These are phyloP conservation scores for Pyrenophora tritici-repentis DNA, from an alignment of 2,329 filamentous ascomycete genomes.

Conservation along the genomic window DNA sequence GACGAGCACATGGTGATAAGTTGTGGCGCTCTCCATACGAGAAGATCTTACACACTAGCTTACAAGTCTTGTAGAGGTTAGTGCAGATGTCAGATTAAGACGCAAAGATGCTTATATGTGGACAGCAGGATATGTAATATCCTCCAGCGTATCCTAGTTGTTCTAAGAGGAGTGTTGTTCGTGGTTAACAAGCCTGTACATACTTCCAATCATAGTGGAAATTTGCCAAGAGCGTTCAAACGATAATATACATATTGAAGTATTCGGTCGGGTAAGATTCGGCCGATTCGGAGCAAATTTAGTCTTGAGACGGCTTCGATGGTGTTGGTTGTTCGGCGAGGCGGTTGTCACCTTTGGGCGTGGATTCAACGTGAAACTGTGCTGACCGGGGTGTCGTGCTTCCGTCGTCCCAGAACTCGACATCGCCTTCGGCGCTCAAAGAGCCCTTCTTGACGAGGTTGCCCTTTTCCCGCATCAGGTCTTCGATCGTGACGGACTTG, in stretches of 20 bases:
- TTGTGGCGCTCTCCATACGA: too few species aligned
- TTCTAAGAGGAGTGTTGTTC: too few species aligned
- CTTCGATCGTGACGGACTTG: constrained; percentile 71
- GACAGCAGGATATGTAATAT: too few species aligned
- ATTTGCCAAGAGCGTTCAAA: constrained; percentile 4
- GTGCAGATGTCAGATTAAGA: too few species aligned
- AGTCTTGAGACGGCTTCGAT: constrained; percentile 19
- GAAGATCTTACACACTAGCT: too few species aligned
- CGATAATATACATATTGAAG: constrained; percentile 4
- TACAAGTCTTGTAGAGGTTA: too few species aligned
- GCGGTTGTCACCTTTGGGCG: constrained; percentile 30
- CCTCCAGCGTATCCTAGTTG: too few species aligned
- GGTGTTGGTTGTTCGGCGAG: constrained; percentile 25
- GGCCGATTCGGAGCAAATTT: background rate
- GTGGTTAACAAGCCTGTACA: background rate
- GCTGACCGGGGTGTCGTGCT: constrained; percentile 45
- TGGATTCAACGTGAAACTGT: constrained; percentile 39
- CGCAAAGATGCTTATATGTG: too few species aligned
- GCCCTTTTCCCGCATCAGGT: constrained; percentile 77
- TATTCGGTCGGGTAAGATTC: background rate
- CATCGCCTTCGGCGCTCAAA: constrained; percentile 76
- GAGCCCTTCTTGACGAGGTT: constrained; percentile 73
- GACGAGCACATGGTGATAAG: too few species aligned
- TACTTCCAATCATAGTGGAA: background rate
- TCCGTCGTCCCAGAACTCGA: constrained; percentile 89